Evolutionary conservation across 208 protist genomes (phyloP).

Genomic region (Wallacemonas sp.): DNA sequence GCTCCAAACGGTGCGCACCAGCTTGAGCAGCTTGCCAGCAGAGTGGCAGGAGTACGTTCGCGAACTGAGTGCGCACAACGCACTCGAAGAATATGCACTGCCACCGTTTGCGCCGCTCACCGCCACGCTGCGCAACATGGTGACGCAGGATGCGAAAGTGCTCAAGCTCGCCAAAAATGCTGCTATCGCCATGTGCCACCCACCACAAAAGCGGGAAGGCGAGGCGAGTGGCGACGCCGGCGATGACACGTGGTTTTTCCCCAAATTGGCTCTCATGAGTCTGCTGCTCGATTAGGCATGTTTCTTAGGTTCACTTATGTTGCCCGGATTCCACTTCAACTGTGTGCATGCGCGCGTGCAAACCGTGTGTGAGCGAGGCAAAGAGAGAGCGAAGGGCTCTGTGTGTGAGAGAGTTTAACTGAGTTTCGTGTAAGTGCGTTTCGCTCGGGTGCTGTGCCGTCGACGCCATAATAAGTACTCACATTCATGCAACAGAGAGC

Average conservation of each 20-base stretch:
- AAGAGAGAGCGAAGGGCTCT: no score
- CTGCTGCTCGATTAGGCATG: constrained; percentile 56
- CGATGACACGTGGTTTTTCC: constrained; percentile 57
- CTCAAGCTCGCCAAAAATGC: constrained; percentile 59
- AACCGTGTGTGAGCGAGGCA: no score
- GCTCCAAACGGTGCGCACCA: constrained; percentile 39
- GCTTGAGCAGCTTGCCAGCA: constrained; percentile 24
- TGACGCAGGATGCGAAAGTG: constrained; percentile 51
- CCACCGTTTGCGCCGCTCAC: constrained; percentile 81
- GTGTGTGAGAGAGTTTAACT: no score
- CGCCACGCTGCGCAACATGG: constrained; percentile 69
- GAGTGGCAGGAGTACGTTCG: constrained; percentile 49
- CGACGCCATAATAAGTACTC: no score
- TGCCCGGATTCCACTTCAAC: no score
- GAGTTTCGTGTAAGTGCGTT: no score
- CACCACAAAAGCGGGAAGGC: constrained; percentile 1
- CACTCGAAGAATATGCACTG: constrained; percentile 57
- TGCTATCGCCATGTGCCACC: constrained; percentile 67
- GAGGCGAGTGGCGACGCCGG: constrained; percentile 4
- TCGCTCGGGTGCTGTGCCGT: no score
- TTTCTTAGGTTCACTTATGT: no score
- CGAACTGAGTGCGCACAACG: constrained; percentile 41
- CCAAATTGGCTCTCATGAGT: constrained; percentile 54
- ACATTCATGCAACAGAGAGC: no score
- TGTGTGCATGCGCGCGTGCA: no score